phyloP scores from a whole-genome alignment of 2,329 filamentous ascomycete genomes.

The Verticillium alfalfae region DNA sequence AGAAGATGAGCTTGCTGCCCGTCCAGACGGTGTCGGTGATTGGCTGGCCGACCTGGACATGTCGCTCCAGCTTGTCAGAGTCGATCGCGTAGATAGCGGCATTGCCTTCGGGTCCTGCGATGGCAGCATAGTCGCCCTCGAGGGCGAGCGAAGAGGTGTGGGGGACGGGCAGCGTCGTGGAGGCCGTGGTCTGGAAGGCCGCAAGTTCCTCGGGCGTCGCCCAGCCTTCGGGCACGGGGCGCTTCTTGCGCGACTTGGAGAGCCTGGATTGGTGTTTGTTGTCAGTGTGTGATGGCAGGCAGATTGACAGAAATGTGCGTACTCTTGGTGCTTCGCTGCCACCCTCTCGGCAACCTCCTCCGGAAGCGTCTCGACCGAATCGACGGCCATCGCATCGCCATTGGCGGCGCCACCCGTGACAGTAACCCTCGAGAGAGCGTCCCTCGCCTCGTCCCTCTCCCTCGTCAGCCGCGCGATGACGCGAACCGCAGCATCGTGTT shows the following conservation, averaged over 20 bases:
- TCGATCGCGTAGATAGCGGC: conserved; percentile 71
- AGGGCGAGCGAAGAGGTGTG: conserved; percentile 44
- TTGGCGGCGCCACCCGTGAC: conserved; percentile 53
- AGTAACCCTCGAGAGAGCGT: conserved; percentile 80
- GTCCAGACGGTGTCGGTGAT: conserved; percentile 63
- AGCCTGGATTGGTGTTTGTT: conserved; percentile 45
- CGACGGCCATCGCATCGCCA: conserved; percentile 90
- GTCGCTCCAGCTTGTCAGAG: conserved; percentile 61
- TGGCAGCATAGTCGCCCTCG: conserved; percentile 60
- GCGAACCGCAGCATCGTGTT: conserved; percentile 93
- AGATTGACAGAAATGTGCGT: conserved; percentile 28
- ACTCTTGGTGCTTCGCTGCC: conserved; percentile 76
- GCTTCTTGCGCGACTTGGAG: conserved; percentile 84
- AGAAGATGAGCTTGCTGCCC: conserved; percentile 63
- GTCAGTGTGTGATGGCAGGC: conserved; percentile 2
- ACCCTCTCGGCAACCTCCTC: conserved; percentile 67
- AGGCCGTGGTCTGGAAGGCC: conserved; percentile 36
- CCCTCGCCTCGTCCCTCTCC: conserved; percentile 87
- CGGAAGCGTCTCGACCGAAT: conserved; percentile 67
- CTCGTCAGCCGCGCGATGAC: conserved; percentile 88
- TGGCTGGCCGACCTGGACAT: conserved; percentile 60
- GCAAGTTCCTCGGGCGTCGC: conserved; percentile 67
- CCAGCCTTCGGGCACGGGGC: conserved; percentile 80
- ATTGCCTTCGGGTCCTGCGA: conserved; percentile 70
- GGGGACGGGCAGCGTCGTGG: conserved; percentile 40